A percentile compares a stretch with the other conserved stretches of the same genome.
Evolutionary conservation across 768 basidiomycete species (phyloP).

Genomic region (Melanogaster broomeanus): DNA sequence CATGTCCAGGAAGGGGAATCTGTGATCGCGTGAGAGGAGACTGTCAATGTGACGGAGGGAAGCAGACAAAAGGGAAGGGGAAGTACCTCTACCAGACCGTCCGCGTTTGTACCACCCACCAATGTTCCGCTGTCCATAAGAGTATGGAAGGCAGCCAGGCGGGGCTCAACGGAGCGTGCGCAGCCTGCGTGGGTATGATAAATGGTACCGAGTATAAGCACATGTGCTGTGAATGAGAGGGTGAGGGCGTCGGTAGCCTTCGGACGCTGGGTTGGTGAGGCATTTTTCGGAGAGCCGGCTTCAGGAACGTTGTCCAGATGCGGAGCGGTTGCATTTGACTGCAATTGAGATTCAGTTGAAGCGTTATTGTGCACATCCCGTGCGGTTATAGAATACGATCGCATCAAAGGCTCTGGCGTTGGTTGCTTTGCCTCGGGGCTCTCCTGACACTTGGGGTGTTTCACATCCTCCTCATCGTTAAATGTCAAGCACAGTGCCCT

Average conservation of each 20-base stretch:
- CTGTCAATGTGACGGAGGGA: constrained; percentile 23
- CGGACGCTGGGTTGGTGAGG: constrained; percentile 8
- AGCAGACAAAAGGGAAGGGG: background rate
- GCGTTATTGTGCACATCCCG: constrained; percentile 26
- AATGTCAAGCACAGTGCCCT: constrained; percentile 44
- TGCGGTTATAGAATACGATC: constrained; percentile 31
- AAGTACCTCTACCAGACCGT: constrained; percentile 42
- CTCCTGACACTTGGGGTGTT: background rate
- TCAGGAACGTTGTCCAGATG: background rate
- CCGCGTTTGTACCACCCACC: constrained; percentile 33
- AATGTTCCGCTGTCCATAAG: constrained; percentile 62
- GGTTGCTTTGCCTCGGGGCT: constrained; percentile 13
- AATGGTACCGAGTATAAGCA: constrained; percentile 61
- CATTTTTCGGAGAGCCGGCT: constrained; percentile 3
- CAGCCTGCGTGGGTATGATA: constrained; percentile 64
- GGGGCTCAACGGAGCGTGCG: constrained; percentile 44
- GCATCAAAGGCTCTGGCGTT: constrained; percentile 12
- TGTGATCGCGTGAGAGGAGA: constrained; percentile 8
- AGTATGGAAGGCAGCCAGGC: constrained; percentile 58
- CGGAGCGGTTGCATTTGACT: constrained; percentile 2
- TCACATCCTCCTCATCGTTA: constrained; percentile 13
- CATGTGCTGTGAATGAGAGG: constrained; percentile 50
- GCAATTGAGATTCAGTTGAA: constrained; percentile 25
- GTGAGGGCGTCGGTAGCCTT: constrained; percentile 34
- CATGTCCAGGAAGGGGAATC: constrained; percentile 35